Base-by-base conservation (phyloP, 164 flowering plant species). In the Pachysandra terminalis region DNA sequence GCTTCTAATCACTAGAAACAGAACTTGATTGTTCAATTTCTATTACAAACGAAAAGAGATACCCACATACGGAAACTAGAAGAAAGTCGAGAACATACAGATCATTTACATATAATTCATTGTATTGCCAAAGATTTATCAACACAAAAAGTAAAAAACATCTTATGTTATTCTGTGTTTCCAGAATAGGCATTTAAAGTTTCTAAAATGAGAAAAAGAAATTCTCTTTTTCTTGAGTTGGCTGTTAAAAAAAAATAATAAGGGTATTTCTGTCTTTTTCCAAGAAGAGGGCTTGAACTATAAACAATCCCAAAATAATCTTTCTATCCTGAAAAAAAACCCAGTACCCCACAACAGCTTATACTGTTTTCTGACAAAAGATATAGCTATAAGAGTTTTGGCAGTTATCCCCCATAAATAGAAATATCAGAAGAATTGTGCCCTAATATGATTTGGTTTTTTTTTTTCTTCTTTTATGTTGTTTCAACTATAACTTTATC, bases 331-430 rank as follows among this genome's bases (percentile, higher is more conserved):
- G 59, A 56, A 56, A 21, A 56, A 56, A 8, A 25, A 3, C 26
- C 3, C 24, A 56, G 25, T 56, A 56, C 59, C 59, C 59, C 59
- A 55, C 58, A 55, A n/a, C 58, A 55, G 58, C 58, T 55, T 55
- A 23, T 55, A 21, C 3, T n/a, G 58, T 5, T 13, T 9, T 55
- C n/a, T 55, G 58, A 55, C 0, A n/a, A 55, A 55, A 21, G 7
- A 23, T 54, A 16, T 6, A 16, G 8, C 19, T 17, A n/a, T 21
- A 54, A 16, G 45, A 40, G 45, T 40, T 10, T 40, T 40, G 19
- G 56, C 56, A 54, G 56, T 54, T 54, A 9, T 40, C 6, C 19
- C 56, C 19, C 19, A 17, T 54, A 19, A 54, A n/a, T 54, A n/a
- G 56, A 54, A 54, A 54, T 8, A 14, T 54, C 57, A 54, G 23